Conservation (phyloP, 495 filamentous ascomycete genomes). For the Cladorrhinum samala region DNA sequence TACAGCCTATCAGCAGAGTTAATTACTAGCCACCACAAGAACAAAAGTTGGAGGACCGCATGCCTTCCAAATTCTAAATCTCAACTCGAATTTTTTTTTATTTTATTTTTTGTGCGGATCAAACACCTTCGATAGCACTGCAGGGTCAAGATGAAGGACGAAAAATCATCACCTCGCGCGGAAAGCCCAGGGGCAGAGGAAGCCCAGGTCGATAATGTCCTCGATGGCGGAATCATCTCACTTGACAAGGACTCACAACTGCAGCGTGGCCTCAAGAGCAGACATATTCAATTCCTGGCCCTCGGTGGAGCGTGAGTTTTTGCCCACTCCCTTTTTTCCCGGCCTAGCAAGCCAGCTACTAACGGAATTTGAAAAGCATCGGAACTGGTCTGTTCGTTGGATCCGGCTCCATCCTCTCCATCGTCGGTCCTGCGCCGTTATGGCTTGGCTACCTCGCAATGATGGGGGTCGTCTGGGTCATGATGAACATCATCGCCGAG, state of each 20-base stretch:
- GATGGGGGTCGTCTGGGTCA: conserved; percentile 37
- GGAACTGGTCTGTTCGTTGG: conserved; percentile 58
- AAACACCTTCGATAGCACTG: too few species aligned
- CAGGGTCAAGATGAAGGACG: background rate
- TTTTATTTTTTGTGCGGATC: too few species aligned
- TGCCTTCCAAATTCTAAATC: too few species aligned
- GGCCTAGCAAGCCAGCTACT: background rate
- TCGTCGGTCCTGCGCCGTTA: conserved; percentile 43
- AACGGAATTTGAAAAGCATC: conserved; percentile 37
- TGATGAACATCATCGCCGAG: conserved; percentile 44
- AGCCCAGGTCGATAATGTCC: conserved; percentile 5
- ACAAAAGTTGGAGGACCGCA: too few species aligned
- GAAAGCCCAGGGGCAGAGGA: conserved; percentile 9
- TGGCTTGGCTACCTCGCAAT: conserved; percentile 49
- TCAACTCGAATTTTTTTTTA: too few species aligned
- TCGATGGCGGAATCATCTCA: conserved; percentile 21
- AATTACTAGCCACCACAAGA: too few species aligned
- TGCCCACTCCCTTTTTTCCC: too few species aligned
- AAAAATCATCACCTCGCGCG: background rate
- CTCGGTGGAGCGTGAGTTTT: conserved; percentile 51
- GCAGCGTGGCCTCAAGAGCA: conserved; percentile 57
- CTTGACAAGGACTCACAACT: conserved; percentile 29
- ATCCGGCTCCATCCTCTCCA: conserved; percentile 42
- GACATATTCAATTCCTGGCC: conserved; percentile 68
- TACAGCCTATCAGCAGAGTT: too few species aligned